A percentile compares a stretch with the other conserved stretches of the same genome.
Evolutionary conservation across 805 yeast species (phyloP).

Genomic region (Sugiyamaella lignohabitans): DNA sequence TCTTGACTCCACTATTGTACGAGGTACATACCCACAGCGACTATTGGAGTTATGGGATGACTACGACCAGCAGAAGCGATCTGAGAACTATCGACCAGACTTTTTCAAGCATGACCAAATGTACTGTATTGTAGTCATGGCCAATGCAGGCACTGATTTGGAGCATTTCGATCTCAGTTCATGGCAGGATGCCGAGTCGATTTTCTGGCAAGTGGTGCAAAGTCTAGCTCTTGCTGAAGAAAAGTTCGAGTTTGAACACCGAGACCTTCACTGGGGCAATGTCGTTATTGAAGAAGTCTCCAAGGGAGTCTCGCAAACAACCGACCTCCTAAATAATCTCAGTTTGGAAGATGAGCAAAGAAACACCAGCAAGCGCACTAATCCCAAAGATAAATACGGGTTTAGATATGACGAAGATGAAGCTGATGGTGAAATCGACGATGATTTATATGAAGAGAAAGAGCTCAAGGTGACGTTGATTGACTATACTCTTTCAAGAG

Average conservation of each 20-base stretch:
- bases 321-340: slow-evolving; percentile 12
- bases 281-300: slow-evolving; percentile 36
- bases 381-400: slow-evolving; percentile 4
- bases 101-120: slow-evolving; percentile 31
- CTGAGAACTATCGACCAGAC: slow-evolving; percentile 38
- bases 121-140: slow-evolving; percentile 31
- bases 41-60: slow-evolving; percentile 43
- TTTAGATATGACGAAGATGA: not conserved
- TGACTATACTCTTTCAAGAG: slow-evolving; percentile 53
- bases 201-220: slow-evolving; percentile 51
- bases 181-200: slow-evolving; percentile 34
- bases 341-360: not conserved
- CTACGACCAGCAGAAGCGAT: slow-evolving; percentile 25
- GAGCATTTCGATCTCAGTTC: slow-evolving; percentile 37
- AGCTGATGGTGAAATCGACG: slow-evolving; percentile 8
- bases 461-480: slow-evolving; percentile 43
- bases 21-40: slow-evolving; percentile 39
- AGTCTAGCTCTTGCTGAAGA: slow-evolving; percentile 48
- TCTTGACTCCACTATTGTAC: slow-evolving; percentile 40
- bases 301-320: not conserved
- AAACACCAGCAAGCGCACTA: not conserved
- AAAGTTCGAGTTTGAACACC: slow-evolving; percentile 54
- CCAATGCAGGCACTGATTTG: slow-evolving; percentile 37
- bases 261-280: slow-evolving; percentile 66
- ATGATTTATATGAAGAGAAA: slow-evolving; percentile 13